A percentile compares a stretch with the other conserved stretches of the same genome.
phyloP scores from a whole-genome alignment of 2,329 filamentous ascomycete genomes.

The Akanthomyces uredinophilus region DNA sequence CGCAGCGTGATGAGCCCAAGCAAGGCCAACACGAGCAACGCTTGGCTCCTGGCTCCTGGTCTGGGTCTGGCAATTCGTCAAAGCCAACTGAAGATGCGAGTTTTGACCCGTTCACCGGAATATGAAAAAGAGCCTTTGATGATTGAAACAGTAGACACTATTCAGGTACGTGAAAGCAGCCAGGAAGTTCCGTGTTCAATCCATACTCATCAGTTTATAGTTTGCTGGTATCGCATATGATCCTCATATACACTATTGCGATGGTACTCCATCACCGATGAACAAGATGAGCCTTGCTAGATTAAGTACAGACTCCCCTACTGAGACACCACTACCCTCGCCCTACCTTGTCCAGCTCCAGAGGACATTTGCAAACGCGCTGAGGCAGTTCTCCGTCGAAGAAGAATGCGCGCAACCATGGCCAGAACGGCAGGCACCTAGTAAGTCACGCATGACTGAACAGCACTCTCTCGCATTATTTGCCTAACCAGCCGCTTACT shows the following conservation, averaged over 20 bases:
- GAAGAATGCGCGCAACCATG: neutral
- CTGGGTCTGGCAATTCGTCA: neutral
- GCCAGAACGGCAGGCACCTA: neutral
- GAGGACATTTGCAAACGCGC: neutral
- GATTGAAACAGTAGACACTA: neutral
- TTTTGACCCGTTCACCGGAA: neutral
- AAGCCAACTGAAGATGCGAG: neutral
- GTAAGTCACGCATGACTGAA: neutral
- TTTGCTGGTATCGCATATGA: neutral
- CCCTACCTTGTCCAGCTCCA: neutral
- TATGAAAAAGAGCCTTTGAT: neutral
- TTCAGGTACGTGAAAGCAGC: neutral
- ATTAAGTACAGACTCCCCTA: neutral
- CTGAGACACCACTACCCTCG: neutral
- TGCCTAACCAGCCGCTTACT: neutral
- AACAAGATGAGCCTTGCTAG: neutral
- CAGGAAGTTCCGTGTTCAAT: no score
- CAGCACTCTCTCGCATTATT: neutral
- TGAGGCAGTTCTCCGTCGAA: neutral
- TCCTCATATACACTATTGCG: neutral
- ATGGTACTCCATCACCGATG: neutral
- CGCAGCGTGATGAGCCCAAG: neutral
- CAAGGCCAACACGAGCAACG: neutral
- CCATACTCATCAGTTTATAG: neutral
- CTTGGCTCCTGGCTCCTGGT: neutral